These are phyloP conservation scores for Parastagonospora avenae DNA, from an alignment of 2,329 filamentous ascomycete genomes.

Conservation along the genomic window DNA sequence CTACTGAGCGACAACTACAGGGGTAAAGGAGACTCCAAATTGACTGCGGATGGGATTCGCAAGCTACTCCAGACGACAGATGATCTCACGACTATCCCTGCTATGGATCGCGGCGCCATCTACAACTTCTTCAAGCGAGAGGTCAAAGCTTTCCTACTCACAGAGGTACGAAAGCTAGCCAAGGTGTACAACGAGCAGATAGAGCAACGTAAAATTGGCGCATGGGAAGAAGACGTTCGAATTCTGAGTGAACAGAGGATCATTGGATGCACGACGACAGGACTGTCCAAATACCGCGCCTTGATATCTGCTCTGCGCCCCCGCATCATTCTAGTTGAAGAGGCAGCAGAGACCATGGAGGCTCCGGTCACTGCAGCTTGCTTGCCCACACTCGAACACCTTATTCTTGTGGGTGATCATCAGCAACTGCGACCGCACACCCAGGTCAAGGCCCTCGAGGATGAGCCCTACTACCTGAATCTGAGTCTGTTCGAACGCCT, in stretches of 20 bases:
- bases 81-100: conserved; percentile 67
- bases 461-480: conserved; percentile 68
- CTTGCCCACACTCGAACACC: conserved; percentile 65
- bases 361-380: conserved; percentile 65
- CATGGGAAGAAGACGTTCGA: conserved; percentile 64
- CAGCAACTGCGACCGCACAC: conserved; percentile 76
- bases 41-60: conserved; percentile 41
- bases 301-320: conserved; percentile 70
- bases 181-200: conserved; percentile 57
- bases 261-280: conserved; percentile 77
- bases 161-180: conserved; percentile 57
- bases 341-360: conserved; percentile 78
- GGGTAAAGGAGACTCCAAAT: conserved; percentile 22
- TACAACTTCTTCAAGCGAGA: conserved; percentile 68
- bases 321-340: conserved; percentile 74
- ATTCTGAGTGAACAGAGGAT: conserved; percentile 52
- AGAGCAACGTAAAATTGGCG: conserved; percentile 60
- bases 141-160: conserved; percentile 56
- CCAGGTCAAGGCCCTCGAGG: conserved; percentile 63
- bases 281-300: conserved; percentile 77
- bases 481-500: conserved; percentile 82
- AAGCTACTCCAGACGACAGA: conserved; percentile 45
- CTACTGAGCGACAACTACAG: conserved; percentile 49
- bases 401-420: conserved; percentile 78
- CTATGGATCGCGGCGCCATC: conserved; percentile 63